These are phyloP conservation scores for Crepidotus variabilis DNA, from an alignment of 768 basidiomycete species.

Conservation along the genomic window DNA sequence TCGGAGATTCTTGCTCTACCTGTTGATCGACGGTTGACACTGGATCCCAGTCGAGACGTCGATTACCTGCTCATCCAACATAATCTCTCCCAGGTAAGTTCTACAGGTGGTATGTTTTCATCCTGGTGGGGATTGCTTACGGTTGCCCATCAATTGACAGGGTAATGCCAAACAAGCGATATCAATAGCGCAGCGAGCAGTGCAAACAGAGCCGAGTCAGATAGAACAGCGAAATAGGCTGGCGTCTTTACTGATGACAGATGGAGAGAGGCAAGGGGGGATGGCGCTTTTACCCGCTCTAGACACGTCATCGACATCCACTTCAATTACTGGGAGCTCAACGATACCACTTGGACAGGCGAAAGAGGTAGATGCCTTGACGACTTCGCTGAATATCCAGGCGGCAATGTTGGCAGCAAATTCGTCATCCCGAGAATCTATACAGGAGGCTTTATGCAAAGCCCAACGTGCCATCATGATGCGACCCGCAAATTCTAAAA, in stretches of 20 bases:
- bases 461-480: slow-evolving; percentile 67
- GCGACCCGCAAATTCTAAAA: slow-evolving; percentile 44
- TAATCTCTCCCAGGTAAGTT: slow-evolving; percentile 64
- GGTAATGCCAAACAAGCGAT: slow-evolving; percentile 37
- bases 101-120: not conserved
- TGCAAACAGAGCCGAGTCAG: slow-evolving; percentile 49
- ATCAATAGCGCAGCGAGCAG: slow-evolving; percentile 50
- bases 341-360: slow-evolving; percentile 8
- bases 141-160: slow-evolving; percentile 7
- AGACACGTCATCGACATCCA: not conserved
- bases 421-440: not conserved
- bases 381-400: slow-evolving; percentile 43
- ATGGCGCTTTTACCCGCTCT: slow-evolving; percentile 15
- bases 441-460: slow-evolving; percentile 31
- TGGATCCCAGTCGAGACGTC: slow-evolving; percentile 71
- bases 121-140: not conserved
- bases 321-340: not conserved
- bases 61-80: slow-evolving; percentile 71
- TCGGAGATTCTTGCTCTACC: slow-evolving; percentile 76
- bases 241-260: slow-evolving; percentile 52
- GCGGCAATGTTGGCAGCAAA: slow-evolving; percentile 21
- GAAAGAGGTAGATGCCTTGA: slow-evolving; percentile 31
- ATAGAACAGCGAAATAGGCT: slow-evolving; percentile 47
- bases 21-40: slow-evolving; percentile 53
- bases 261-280: slow-evolving; percentile 27